Conservation (phyloP, 2,329 filamentous ascomycete species). For the Macrophomina tecta region DNA sequence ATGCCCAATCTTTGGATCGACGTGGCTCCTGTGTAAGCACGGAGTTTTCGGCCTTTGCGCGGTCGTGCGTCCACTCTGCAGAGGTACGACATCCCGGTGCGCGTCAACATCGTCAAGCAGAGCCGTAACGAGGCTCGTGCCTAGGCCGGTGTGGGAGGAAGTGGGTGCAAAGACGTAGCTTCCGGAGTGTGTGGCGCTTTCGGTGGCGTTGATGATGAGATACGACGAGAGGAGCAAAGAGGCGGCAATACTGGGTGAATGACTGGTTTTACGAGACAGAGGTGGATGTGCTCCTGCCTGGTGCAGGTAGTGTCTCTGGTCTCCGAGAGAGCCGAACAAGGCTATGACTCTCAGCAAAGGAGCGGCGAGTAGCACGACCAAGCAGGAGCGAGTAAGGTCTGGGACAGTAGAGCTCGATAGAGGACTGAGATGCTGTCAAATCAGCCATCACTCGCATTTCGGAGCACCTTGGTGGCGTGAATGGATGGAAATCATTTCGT, state of each 20-base stretch:
- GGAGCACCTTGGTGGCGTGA: constrained; percentile 7
- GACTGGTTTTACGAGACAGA: background rate
- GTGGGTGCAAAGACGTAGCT: constrained; percentile 53
- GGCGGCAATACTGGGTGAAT: constrained; percentile 39
- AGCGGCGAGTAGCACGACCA: background rate
- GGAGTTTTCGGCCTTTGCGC: background rate
- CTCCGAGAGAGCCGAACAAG: background rate
- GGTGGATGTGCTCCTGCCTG: background rate
- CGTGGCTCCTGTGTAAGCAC: background rate
- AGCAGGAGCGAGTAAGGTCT: background rate
- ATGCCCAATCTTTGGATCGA: background rate
- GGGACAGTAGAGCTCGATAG: background rate
- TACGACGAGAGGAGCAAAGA: constrained; percentile 54
- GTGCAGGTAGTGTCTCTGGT: constrained; percentile 39
- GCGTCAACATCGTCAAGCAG: constrained; percentile 63
- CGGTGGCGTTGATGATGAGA: constrained; percentile 57
- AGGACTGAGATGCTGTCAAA: background rate
- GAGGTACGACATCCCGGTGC: constrained; percentile 52
- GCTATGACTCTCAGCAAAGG: background rate
- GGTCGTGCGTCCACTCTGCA: background rate
- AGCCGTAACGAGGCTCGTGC: constrained; percentile 57
- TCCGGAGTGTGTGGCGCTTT: constrained; percentile 55
- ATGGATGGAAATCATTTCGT: constrained; percentile 7
- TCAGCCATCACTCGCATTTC: background rate
- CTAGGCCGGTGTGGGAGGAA: constrained; percentile 44